Evolutionary conservation across 2,329 filamentous ascomycete species (phyloP), one percentile per base, ranked within the genome.

Genomic region (Hyphodiscus sp.): DNA sequence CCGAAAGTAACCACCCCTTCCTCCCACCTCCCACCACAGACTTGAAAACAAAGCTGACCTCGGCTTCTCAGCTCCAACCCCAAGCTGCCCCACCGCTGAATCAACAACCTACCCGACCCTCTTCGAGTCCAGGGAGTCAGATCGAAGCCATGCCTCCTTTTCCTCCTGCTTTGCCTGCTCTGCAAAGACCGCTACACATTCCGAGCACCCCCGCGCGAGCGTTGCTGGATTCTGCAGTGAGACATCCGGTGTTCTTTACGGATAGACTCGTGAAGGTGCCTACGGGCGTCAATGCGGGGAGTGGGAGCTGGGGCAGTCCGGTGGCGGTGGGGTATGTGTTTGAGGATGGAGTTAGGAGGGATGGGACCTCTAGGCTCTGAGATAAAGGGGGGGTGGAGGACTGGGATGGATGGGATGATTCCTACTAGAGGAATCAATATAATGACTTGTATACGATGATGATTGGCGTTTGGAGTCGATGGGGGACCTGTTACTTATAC

Each of bases 211-310:
- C 29, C 18, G 45, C 15, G 38, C 46, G 47, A 20, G 42, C 56
- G 15, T 29, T 62, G 13, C 53, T 61, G 9, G 62, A 86, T 66
- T 73, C 80, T 10, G 81, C 86, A 1, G 75, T 74, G 41, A 73
- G 80, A 23, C 87, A 91, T 60, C 87, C 87, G 0, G 87, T 89
- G 1, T 91, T 91, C 71, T 90, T 91, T 71, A 87, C 86, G 0
- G 74, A 80, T 29, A 76, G 76, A 49, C 70, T 89, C 49, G 78
- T 78, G 54, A 80, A 77, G 61, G 75, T 78, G 2, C 78, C 82
- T 5, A 72, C 76, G 20, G 65, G 61, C 10, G 54, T 64, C 33
- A 38, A 48, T 26, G 53, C 60, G 41, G 58, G 61, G 18, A 56
- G 61, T 45, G 57, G 59, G 54, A 42, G 54, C 59, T 54, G 64